Evolutionary conservation across 2,329 filamentous ascomycete species (phyloP).

Genomic region (Magnaporthiopsis rhizophila): DNA sequence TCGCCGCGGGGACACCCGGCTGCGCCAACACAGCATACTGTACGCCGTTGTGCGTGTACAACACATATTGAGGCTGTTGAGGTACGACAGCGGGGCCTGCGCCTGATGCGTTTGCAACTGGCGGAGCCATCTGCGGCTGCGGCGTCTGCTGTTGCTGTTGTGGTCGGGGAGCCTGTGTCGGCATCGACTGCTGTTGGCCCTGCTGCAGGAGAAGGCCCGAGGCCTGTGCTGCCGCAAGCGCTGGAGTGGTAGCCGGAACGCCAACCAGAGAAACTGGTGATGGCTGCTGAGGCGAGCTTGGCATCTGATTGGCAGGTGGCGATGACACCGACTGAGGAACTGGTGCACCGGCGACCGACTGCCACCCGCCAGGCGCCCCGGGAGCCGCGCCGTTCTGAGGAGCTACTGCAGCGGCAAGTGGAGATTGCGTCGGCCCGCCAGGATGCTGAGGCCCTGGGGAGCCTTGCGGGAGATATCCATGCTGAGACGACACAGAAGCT

Average conservation of each 20-base stretch:
- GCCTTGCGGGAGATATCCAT: background rate
- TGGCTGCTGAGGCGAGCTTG: background rate
- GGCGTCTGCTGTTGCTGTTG: background rate
- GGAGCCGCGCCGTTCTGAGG: background rate
- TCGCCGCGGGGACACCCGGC: background rate
- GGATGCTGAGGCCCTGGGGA: background rate
- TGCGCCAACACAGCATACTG: background rate
- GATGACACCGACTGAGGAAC: background rate
- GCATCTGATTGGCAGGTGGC: background rate
- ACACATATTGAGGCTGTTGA: background rate
- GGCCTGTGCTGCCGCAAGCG: background rate
- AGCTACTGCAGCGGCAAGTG: background rate
- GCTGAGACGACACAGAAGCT: conserved; percentile 5
- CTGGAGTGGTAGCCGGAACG: background rate
- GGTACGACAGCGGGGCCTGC: background rate
- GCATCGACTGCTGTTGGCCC: background rate
- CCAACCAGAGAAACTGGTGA: background rate
- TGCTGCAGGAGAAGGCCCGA: background rate
- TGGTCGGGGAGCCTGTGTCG: background rate
- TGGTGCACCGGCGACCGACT: background rate
- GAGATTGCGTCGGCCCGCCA: background rate
- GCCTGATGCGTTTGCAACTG: background rate
- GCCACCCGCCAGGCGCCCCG: background rate
- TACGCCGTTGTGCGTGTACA: background rate
- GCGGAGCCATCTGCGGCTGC: background rate